Evolutionary conservation across 2,329 filamentous ascomycete genomes (phyloP).

Genomic region (Penicillium sp.): DNA sequence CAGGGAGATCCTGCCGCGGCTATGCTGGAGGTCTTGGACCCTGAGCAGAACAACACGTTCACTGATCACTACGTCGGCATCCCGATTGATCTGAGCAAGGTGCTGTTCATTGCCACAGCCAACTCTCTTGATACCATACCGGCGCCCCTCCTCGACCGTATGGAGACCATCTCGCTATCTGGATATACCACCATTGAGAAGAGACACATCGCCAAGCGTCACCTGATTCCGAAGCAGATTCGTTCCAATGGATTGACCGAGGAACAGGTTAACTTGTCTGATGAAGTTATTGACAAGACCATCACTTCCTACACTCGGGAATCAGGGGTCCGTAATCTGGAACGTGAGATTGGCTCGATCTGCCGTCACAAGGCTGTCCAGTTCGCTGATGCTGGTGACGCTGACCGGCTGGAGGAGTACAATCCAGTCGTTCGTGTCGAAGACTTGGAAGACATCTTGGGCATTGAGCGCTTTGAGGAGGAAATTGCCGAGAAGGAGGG

Average conservation of each 20-base stretch:
- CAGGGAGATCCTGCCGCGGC: constrained; percentile 94
- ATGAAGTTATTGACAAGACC: constrained; percentile 87
- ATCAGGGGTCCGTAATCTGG: constrained; percentile 89
- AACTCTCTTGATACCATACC: constrained; percentile 95
- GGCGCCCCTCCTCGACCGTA: constrained; percentile 85
- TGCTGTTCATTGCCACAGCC: constrained; percentile 94
- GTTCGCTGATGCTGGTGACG: constrained; percentile 83
- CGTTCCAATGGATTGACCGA: constrained; percentile 77
- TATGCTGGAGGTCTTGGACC: constrained; percentile 96
- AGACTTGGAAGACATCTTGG: constrained; percentile 85
- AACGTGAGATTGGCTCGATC: constrained; percentile 90
- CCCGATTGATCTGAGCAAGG: constrained; percentile 90
- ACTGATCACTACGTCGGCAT: constrained; percentile 95
- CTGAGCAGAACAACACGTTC: constrained; percentile 93
- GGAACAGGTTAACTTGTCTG: constrained; percentile 69
- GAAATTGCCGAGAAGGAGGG: constrained; percentile 82
- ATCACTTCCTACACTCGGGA: constrained; percentile 97
- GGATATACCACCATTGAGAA: constrained; percentile 98
- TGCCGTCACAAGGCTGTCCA: constrained; percentile 94
- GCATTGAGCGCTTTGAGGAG: constrained; percentile 89
- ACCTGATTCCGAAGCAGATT: constrained; percentile 95
- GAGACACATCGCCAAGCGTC: constrained; percentile 84
- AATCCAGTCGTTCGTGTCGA: constrained; percentile 66
- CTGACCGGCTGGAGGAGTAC: constrained; percentile 64
- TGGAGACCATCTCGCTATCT: constrained; percentile 91